Conservation (phyloP, 139 green algal species). For the Chlorella sp. region DNA sequence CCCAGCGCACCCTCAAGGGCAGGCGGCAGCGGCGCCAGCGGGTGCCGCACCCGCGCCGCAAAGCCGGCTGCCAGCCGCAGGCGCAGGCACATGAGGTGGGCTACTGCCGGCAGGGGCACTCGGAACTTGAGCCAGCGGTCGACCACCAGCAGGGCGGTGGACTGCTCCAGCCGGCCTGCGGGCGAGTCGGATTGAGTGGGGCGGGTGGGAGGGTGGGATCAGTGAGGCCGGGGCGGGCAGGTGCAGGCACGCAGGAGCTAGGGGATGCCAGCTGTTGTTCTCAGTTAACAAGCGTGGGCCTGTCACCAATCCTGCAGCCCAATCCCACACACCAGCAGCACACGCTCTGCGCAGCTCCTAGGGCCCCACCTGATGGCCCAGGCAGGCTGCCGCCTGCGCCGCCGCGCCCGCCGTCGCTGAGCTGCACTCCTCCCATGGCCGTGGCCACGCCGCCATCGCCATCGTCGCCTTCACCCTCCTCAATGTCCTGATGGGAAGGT, state of each 20-base stretch:
- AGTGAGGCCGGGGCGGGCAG: neutral
- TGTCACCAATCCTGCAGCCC: neutral
- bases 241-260: neutral
- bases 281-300: neutral
- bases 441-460: conserved; percentile 1
- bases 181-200: no score
- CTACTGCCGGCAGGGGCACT: conserved; percentile 8
- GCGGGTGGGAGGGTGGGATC: neutral
- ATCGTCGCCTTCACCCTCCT: conserved; percentile 1
- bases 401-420: neutral
- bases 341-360: neutral
- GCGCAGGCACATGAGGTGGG: conserved; percentile 43
- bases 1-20: neutral
- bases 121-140: conserved; percentile 58
- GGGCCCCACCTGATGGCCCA: neutral
- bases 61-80: conserved; percentile 51
- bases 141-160: conserved; percentile 41
- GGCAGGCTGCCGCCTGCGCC: neutral
- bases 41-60: conserved; percentile 45
- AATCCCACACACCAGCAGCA: neutral
- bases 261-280: no score
- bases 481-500: no score
- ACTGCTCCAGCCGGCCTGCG: conserved; percentile 2
- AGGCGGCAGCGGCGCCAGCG: conserved; percentile 11
- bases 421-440: neutral